Percentiles rank a stretch among this genome's conserved stretches.
Conservation (phyloP, 345 rosid species). For the Ceriops zippeliana region DNA sequence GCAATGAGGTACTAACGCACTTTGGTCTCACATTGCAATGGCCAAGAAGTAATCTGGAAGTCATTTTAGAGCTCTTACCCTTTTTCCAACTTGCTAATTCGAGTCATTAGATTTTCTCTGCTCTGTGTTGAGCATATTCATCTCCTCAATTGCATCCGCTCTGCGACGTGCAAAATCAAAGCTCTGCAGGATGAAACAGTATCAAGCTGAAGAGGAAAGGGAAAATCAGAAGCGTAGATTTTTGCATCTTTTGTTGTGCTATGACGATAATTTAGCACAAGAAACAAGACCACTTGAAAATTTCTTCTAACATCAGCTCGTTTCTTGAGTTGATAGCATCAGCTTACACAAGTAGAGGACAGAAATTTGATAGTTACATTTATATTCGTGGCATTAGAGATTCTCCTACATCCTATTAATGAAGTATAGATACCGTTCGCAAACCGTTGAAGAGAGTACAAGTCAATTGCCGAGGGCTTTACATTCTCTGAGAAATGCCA, state of each 20-base stretch:
- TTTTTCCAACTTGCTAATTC: conserved; percentile 28
- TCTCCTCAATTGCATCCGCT: conserved; percentile 29
- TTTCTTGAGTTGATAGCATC: conserved; percentile 45
- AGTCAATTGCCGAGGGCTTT: too few species aligned
- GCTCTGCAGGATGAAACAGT: conserved; percentile 39
- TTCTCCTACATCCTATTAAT: neutral
- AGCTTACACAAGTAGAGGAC: conserved; percentile 8
- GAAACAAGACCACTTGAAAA: conserved; percentile 38
- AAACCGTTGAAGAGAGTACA: too few species aligned
- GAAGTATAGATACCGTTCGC: too few species aligned
- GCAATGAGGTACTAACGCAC: too few species aligned
- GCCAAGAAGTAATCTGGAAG: conserved; percentile 38
- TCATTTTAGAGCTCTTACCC: conserved; percentile 20
- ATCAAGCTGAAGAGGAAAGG: conserved; percentile 18
- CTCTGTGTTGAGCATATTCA: too few species aligned
- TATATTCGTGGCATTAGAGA: neutral
- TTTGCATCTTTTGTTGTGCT: neutral
- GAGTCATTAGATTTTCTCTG: conserved; percentile 39
- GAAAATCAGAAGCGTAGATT: neutral
- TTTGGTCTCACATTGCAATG: neutral
- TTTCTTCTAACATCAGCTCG: conserved; percentile 34
- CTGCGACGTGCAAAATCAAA: conserved; percentile 34
- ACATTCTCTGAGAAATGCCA: conserved; percentile 29
- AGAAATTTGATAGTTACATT: neutral
- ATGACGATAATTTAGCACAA: conserved; percentile 6